Percentiles rank a stretch among this genome's conserved stretches.
phyloP scores from a whole-genome alignment of 139 green algal genomes.

The Dunaliella primolecta region DNA sequence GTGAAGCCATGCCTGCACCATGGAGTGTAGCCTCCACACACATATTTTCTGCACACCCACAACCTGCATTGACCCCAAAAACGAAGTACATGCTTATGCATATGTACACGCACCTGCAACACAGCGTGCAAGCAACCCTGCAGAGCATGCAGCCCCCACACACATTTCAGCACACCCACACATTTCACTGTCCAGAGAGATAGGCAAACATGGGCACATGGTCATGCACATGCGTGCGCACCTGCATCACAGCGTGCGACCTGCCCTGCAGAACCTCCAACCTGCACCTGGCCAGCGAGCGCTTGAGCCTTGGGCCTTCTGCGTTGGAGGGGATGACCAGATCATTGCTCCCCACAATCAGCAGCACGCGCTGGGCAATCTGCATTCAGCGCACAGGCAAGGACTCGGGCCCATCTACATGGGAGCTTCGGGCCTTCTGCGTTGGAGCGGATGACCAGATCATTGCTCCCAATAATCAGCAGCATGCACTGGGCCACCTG shows the following conservation, averaged over 20 bases:
- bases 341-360: conserved; percentile 47
- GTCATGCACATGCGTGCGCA: no score
- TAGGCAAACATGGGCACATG: no score
- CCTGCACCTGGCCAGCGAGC: conserved; percentile 45
- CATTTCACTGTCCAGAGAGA: no score
- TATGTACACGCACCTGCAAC: no score
- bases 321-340: conserved; percentile 58
- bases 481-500: conserved; percentile 67
- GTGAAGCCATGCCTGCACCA: no score
- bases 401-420: not conserved
- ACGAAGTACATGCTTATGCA: no score
- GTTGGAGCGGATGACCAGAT: conserved; percentile 59
- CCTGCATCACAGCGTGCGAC: conserved; percentile 80
- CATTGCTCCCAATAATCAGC: conserved; percentile 43
- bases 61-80: no score
- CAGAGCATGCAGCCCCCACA: no score
- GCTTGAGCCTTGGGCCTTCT: conserved; percentile 56
- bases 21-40: no score
- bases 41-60: no score
- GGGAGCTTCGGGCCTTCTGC: conserved; percentile 55
- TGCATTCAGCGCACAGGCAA: conserved; percentile 1
- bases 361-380: conserved; percentile 66
- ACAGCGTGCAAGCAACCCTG: no score
- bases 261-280: conserved; percentile 33
- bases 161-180: no score